Percentiles rank a stretch among this genome's conserved stretches.
Evolutionary conservation across 306 rosid species (phyloP).

Genomic region (Trifolium repens): DNA sequence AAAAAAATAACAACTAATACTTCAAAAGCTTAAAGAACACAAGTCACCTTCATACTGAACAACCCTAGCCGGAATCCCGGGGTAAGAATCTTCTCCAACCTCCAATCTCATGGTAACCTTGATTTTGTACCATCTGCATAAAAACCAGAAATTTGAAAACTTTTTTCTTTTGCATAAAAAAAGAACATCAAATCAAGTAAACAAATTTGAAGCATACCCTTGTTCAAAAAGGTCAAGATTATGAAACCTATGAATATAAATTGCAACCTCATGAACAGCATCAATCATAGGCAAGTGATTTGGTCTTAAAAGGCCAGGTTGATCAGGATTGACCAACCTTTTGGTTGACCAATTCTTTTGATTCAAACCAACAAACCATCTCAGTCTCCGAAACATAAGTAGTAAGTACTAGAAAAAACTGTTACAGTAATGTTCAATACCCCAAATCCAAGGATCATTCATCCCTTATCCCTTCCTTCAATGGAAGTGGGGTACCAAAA

Average conservation of each 20-base stretch:
- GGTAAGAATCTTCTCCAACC: slow-evolving; percentile 57
- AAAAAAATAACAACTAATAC: slow-evolving; percentile 33
- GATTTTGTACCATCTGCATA: slow-evolving; percentile 83
- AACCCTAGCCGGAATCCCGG: slow-evolving; percentile 92
- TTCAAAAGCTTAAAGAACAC: slow-evolving; percentile 17
- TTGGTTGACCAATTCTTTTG: slow-evolving; percentile 62
- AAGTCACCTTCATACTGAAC: slow-evolving; percentile 89
- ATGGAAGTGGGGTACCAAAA: slow-evolving; percentile 37
- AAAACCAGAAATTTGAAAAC: background rate
- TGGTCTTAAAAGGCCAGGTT: slow-evolving; percentile 51
- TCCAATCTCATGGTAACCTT: slow-evolving; percentile 86
- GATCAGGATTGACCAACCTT: slow-evolving; percentile 70
- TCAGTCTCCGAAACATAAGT: slow-evolving; percentile 76
- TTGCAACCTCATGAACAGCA: slow-evolving; percentile 81
- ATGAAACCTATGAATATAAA: slow-evolving; percentile 92
- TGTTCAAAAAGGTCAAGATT: slow-evolving; percentile 94
- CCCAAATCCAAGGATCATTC: slow-evolving; percentile 43
- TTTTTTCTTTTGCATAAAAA: background rate
- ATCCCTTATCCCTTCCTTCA: slow-evolving; percentile 45
- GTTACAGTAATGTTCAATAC: slow-evolving; percentile 36
- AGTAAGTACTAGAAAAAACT: slow-evolving; percentile 34
- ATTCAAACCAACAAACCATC: slow-evolving; percentile 77
- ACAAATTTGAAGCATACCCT: slow-evolving; percentile 56
- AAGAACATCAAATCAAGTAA: background rate
- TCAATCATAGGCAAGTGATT: slow-evolving; percentile 66